Evolutionary conservation across 75 land plant species (phyloP), one percentile per base, ranked within the genome.

Genomic region (Selaginella tamariscina): DNA sequence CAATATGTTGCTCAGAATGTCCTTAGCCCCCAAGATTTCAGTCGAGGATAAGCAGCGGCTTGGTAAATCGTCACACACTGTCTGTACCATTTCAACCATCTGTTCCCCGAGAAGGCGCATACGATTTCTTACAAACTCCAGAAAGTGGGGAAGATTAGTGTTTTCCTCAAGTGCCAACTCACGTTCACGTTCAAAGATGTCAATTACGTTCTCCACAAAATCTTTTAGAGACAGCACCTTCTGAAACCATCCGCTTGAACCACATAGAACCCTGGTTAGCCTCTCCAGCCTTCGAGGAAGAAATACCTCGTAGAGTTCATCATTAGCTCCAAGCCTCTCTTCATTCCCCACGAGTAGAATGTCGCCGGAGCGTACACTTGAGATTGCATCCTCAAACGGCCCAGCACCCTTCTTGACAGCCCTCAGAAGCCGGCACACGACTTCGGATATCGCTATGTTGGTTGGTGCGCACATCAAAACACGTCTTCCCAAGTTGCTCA

Each of bases 381-480:
- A 5, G 5, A 15, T 39, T 5, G 11, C 5, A 5, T 15, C 49
- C 11, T 5, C 15, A 39, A 39, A 39, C 5, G 49, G 49, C 5
- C 11, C 5, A 15, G 49, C 11, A 5, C 15, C 11, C 49, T 39
- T 39, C 15, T 5, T 39, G 5, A 39, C 15, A 5, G 49, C 5
- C 49, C 11, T 29, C 56, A 68, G 2, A 27, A 79, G 56, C 0
- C 87, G 73, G 1, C 23, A 8, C 27, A 75, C 57, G 1, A 83
- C 80, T 64, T 78, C 79, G 11, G 72, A 13, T 0, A 86, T 67
- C n/a, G 95, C 91, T 33, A 66, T 72, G 57, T 90, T 90, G 1
- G 96, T 87, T n/a, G 91, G 84, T 11, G 91, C 88, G 59, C 83
- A 83, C 2, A 78, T 76, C 54, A 90, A 72, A 28, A 81, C 75